phyloP scores from a whole-genome alignment of 2,329 filamentous ascomycete species.

The Microdochium bolleyi region DNA sequence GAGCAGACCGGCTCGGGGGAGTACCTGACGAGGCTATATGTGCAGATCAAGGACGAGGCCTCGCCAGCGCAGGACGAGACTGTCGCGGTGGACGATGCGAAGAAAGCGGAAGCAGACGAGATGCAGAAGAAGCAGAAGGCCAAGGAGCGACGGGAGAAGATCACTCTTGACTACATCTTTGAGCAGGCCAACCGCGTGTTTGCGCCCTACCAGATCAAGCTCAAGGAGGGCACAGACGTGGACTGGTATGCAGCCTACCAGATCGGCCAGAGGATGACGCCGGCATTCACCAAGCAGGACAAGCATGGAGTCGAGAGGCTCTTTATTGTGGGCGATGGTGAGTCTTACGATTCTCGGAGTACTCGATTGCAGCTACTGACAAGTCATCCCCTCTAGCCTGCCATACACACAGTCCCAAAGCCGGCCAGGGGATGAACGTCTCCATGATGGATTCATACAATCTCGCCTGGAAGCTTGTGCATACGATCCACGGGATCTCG shows the following conservation, averaged over 20 bases:
- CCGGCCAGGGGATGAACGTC: conserved; percentile 38
- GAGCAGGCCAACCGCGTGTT: conserved; percentile 24
- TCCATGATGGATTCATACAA: conserved; percentile 42
- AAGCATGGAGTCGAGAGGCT: conserved; percentile 26
- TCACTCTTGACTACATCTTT: conserved; percentile 26
- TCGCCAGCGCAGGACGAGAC: conserved; percentile 13
- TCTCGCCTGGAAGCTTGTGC: conserved; percentile 42
- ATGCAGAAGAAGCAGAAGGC: conserved; percentile 10
- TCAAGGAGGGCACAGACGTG: conserved; percentile 19
- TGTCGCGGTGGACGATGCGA: conserved; percentile 3
- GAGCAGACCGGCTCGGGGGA: conserved; percentile 29
- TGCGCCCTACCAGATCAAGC: conserved; percentile 26
- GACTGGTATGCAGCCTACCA: conserved; percentile 37
- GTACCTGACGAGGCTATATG: conserved; percentile 32
- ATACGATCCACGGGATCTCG: conserved; percentile 18
- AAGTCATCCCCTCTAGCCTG: conserved; percentile 19
- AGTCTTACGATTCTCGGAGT: conserved; percentile 3
- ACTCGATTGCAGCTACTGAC: conserved; percentile 1
- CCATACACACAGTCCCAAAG: conserved; percentile 36
- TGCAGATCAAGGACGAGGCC: conserved; percentile 26
- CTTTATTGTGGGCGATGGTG: conserved; percentile 35
- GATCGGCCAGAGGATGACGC: conserved; percentile 31
- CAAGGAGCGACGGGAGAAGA: conserved; percentile 17
- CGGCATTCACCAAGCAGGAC: conserved; percentile 27
- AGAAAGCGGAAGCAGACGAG: background rate